Conservation (phyloP, 2,329 filamentous ascomycete genomes). For the Dryadomyces quercivorus region DNA sequence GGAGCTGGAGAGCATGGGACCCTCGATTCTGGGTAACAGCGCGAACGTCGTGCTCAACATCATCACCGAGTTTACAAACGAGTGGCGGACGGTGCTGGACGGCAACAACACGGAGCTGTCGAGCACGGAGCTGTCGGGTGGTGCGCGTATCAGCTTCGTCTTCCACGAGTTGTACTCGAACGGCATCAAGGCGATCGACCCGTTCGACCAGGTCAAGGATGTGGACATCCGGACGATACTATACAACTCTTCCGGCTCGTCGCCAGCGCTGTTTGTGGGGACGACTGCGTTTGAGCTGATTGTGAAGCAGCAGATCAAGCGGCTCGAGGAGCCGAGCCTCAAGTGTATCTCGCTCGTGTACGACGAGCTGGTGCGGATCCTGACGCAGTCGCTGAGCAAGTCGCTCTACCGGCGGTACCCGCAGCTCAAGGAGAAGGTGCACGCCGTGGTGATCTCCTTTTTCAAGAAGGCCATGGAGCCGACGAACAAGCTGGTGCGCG, state of each 20-base stretch:
- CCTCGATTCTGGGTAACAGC: slow-evolving; percentile 91
- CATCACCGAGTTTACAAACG: slow-evolving; percentile 96
- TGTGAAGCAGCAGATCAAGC: slow-evolving; percentile 96
- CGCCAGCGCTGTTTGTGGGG: slow-evolving; percentile 90
- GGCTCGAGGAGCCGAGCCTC: slow-evolving; percentile 87
- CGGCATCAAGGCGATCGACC: slow-evolving; percentile 93
- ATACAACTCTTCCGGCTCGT: slow-evolving; percentile 98
- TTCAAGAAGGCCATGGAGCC: slow-evolving; percentile 99
- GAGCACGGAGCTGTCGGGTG: slow-evolving; percentile 85
- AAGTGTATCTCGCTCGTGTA: slow-evolving; percentile 98
- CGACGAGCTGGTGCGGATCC: slow-evolving; percentile 91
- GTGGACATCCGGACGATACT: slow-evolving; percentile 93
- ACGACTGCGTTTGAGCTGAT: slow-evolving; percentile 98
- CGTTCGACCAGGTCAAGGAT: slow-evolving; percentile 95
- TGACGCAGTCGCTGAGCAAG: slow-evolving; percentile 81
- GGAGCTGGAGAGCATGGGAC: slow-evolving; percentile 74
- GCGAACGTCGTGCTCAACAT: slow-evolving; percentile 96
- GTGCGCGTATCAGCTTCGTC: slow-evolving; percentile 96
- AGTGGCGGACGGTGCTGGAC: slow-evolving; percentile 91
- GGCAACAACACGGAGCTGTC: slow-evolving; percentile 96
- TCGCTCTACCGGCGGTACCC: slow-evolving; percentile 86
- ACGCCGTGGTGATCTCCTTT: slow-evolving; percentile 80
- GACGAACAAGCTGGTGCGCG: slow-evolving; percentile 90
- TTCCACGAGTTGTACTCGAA: slow-evolving; percentile 98
- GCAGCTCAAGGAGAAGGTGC: slow-evolving; percentile 92